Conservation (phyloP, 139 green algal genomes). For the Chlamydomonas schloesseri region DNA sequence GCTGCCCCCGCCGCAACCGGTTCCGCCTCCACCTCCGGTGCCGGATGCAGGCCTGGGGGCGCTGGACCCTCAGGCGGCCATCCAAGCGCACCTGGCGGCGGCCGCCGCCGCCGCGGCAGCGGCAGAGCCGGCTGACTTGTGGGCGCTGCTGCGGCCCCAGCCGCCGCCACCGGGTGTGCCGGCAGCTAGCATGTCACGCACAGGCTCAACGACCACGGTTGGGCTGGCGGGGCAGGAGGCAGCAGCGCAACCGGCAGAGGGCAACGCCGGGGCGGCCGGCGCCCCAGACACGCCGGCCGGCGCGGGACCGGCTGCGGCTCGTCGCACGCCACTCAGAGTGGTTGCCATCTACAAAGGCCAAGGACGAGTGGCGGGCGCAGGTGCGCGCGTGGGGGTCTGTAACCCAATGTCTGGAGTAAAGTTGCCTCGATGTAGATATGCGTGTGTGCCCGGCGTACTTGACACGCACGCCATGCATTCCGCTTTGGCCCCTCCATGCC, state of each 20-base stretch:
- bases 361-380: conserved; percentile 36
- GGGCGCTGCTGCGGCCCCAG: background rate
- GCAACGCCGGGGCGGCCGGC: conserved; percentile 3
- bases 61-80: background rate
- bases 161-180: background rate
- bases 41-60: background rate
- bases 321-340: background rate
- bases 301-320: background rate
- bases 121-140: conserved; percentile 5
- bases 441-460: too few relatives aligned
- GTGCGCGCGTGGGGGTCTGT: too few relatives aligned
- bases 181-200: background rate
- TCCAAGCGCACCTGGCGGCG: background rate
- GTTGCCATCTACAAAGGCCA: conserved; percentile 39
- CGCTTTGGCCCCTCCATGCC: too few relatives aligned
- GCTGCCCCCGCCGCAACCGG: too few relatives aligned
- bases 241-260: background rate
- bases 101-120: conserved; percentile 6
- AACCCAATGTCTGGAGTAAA: too few relatives aligned
- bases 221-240: background rate
- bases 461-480: too few relatives aligned
- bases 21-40: too few relatives aligned
- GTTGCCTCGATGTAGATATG: too few relatives aligned
- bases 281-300: background rate
- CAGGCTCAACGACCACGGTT: background rate